A percentile compares a stretch with the other conserved stretches of the same genome.
These are phyloP conservation scores for Penicillium maclennaniae DNA, from an alignment of 495 filamentous ascomycete genomes.

Conservation along the genomic window DNA sequence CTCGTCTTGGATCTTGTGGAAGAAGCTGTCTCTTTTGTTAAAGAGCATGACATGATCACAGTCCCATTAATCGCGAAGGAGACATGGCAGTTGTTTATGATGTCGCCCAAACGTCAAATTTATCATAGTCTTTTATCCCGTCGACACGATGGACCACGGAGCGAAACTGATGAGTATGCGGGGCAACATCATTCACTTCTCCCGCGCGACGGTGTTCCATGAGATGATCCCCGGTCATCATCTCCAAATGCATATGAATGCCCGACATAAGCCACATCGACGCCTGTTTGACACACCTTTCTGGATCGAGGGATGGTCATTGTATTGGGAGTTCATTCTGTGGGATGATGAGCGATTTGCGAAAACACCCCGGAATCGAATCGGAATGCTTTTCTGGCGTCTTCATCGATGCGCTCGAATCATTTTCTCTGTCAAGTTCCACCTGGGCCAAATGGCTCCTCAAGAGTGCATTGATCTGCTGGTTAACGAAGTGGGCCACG, in stretches of 20 bases:
- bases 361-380: constrained; percentile 40
- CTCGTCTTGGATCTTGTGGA: constrained; percentile 36
- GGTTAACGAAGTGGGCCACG: constrained; percentile 41
- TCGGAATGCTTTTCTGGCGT: constrained; percentile 49
- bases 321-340: constrained; percentile 49
- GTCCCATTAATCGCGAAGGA: constrained; percentile 47
- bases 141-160: constrained; percentile 42
- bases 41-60: constrained; percentile 46
- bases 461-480: constrained; percentile 47
- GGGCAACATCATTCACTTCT: constrained; percentile 50
- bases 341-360: constrained; percentile 40
- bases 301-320: constrained; percentile 52
- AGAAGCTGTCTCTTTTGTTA: constrained; percentile 20
- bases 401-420: constrained; percentile 53
- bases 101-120: constrained; percentile 41
- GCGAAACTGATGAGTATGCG: constrained; percentile 51
- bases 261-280: constrained; percentile 42
- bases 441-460: constrained; percentile 43
- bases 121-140: constrained; percentile 51
- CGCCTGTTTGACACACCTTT: constrained; percentile 48
- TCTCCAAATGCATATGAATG: constrained; percentile 43
- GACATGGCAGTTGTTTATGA: constrained; percentile 50
- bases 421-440: constrained; percentile 49
- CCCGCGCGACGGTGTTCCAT: constrained; percentile 50
- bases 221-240: constrained; percentile 55